Base-by-base conservation (phyloP, 306 rosid species). In the Cicer bijugum region DNA sequence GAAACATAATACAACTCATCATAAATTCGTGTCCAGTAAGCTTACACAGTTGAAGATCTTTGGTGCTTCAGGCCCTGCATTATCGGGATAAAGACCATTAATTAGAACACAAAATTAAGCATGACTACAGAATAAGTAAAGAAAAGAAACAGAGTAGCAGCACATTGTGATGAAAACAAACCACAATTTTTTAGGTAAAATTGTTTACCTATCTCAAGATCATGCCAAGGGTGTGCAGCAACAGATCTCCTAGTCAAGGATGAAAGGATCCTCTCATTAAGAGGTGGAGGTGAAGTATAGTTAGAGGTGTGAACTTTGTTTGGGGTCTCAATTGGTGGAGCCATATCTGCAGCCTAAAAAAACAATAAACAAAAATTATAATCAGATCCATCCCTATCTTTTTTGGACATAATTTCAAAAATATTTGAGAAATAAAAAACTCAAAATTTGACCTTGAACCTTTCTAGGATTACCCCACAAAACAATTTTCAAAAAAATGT, bases 151-250 rank as follows among this genome's bases (percentile, higher is more conserved):
- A 61, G 37, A 12, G 23, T 11, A 68, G 8, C 37, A 53, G 6
- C 16, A 55, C 52, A 12, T 53, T 6, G 23, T 42, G 43, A 70
- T 57, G 14, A 5, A 28, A 33, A 33, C 23, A 55, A 43, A 44
- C 9, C 8, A 28, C 53, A 11, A 65, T 9, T 6, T 5, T 67
- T 71, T 7, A 67, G 35, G 37, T 51, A 6, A 72, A 15, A 60
- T 43, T 9, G 60, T 73, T 73, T 82, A 89, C 98, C 98, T 37
- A 94, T 94, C 90, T 94, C 98, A 64, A 94, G 97, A 88, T 94
- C 98, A 80, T 94, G 98, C 98, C 98, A 94, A 10, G 98, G 98
- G 81, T 94, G 98, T 11, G 98, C 98, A 81, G 98, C 98, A 42
- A 83, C 91, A 45, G 97, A 89, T 70, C 97, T 89, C 84, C 98